Conservation (phyloP, 2,329 filamentous ascomycete species). For the Fusarium nodosum region DNA sequence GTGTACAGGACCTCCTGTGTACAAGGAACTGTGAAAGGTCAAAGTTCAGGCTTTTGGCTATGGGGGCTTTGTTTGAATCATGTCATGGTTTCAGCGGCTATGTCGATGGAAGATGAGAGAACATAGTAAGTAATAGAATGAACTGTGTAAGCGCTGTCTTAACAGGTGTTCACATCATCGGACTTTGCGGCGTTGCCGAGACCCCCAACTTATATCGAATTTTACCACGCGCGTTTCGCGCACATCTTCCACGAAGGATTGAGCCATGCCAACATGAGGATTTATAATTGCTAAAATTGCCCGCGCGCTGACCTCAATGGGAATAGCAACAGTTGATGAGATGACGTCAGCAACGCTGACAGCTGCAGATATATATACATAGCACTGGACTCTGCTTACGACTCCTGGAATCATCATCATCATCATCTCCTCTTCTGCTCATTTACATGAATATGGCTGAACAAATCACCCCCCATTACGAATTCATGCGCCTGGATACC, state of each 20-base stretch:
- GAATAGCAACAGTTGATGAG: fast-evolving
- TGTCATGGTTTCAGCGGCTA: not conserved
- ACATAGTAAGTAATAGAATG: not conserved
- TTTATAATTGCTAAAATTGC: not conserved
- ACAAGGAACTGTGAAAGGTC: not conserved
- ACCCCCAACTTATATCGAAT: not conserved
- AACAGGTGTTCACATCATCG: not conserved
- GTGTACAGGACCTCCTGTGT: slow-evolving; percentile 15
- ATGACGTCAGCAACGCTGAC: slow-evolving; percentile 33
- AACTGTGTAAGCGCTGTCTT: not conserved
- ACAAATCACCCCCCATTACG: not conserved
- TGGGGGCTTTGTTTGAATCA: not conserved
- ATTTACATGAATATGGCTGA: not conserved
- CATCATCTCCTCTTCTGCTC: fast-evolving
- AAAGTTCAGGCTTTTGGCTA: not conserved
- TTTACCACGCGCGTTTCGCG: not conserved
- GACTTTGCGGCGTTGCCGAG: not conserved
- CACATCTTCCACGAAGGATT: not conserved
- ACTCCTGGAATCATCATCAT: fast-evolving
- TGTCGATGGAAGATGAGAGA: not conserved
- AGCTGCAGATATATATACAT: slow-evolving; percentile 2
- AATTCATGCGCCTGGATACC: slow-evolving; percentile 28
- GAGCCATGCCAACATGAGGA: fast-evolving
- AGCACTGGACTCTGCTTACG: not conserved
- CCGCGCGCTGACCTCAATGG: not conserved